Evolutionary conservation across 2,329 filamentous ascomycete genomes (phyloP).

Genomic region (Endocalyx cinctus): DNA sequence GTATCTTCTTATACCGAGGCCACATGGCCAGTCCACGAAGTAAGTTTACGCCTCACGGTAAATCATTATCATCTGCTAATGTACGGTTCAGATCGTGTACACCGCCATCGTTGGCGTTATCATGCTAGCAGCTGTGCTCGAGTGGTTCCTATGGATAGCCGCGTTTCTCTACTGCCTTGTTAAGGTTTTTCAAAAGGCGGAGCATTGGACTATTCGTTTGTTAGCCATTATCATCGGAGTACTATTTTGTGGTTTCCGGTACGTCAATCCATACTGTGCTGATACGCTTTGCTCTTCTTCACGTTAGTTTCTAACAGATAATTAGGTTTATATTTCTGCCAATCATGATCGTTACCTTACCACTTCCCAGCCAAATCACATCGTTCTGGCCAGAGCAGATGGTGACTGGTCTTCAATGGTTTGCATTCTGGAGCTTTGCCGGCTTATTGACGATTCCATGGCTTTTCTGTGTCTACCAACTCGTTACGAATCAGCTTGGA

Average conservation of each 20-base stretch:
- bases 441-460: constrained; percentile 81
- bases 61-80: too few species aligned
- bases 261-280: constrained; percentile 27
- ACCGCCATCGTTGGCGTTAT: constrained; percentile 74
- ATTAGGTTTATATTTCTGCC: constrained; percentile 77
- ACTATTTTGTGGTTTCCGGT: constrained; percentile 73
- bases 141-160: constrained; percentile 94
- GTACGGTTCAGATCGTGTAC: constrained; percentile 80
- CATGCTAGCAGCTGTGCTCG: constrained; percentile 79
- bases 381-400: constrained; percentile 66
- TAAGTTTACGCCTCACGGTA: constrained; percentile 22
- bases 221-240: constrained; percentile 72
- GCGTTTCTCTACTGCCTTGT: constrained; percentile 87
- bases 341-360: constrained; percentile 89
- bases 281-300: neutral
- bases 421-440: constrained; percentile 92
- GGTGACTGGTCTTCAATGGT: constrained; percentile 79
- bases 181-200: constrained; percentile 86
- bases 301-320: constrained; percentile 11
- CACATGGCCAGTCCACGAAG: constrained; percentile 49
- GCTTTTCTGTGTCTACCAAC: constrained; percentile 88
- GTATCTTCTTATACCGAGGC: too few species aligned
- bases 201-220: constrained; percentile 76
- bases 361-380: constrained; percentile 68
- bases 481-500: constrained; percentile 82